Evolutionary conservation across 768 basidiomycete genomes (phyloP).

Genomic region (Auriscalpium microsporum): DNA sequence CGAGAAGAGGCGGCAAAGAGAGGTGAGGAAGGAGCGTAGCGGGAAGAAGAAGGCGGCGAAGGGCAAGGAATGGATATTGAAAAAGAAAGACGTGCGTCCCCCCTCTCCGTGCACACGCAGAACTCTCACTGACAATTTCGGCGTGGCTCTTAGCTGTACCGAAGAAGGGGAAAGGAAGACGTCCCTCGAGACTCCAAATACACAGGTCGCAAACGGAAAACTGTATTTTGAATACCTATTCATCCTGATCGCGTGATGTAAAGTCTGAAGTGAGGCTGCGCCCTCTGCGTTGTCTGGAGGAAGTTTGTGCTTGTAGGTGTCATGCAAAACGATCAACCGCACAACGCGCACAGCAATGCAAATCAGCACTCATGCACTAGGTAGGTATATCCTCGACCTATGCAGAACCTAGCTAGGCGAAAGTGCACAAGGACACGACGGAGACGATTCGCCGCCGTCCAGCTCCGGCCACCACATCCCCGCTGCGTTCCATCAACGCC

Average conservation of each 20-base stretch:
- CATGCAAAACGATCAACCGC: too few relatives aligned
- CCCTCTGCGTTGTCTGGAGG: too few relatives aligned
- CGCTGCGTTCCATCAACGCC: too few relatives aligned
- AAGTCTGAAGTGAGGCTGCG: too few relatives aligned
- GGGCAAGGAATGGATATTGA: conserved; percentile 87
- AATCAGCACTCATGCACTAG: too few relatives aligned
- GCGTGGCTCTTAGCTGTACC: conserved; percentile 50
- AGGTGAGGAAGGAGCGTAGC: conserved; percentile 43
- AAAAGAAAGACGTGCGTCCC: conserved; percentile 83
- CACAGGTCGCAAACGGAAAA: conserved; percentile 83
- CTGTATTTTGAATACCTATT: conserved; percentile 52
- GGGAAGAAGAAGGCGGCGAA: conserved; percentile 68
- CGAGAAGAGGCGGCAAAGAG: conserved; percentile 70
- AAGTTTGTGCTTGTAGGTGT: too few relatives aligned
- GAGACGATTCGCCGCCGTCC: too few relatives aligned
- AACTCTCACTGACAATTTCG: conserved; percentile 3
- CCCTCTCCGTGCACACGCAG: background rate
- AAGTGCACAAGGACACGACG: too few relatives aligned
- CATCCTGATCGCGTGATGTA: background rate
- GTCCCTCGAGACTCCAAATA: conserved; percentile 85
- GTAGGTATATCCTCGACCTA: too few relatives aligned
- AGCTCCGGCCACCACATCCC: too few relatives aligned
- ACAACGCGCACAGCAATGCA: too few relatives aligned
- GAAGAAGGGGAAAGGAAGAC: conserved; percentile 74
- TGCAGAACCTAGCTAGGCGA: too few relatives aligned